Conservation (phyloP, 2,329 filamentous ascomycete species). For the Trichoderma sp. region DNA sequence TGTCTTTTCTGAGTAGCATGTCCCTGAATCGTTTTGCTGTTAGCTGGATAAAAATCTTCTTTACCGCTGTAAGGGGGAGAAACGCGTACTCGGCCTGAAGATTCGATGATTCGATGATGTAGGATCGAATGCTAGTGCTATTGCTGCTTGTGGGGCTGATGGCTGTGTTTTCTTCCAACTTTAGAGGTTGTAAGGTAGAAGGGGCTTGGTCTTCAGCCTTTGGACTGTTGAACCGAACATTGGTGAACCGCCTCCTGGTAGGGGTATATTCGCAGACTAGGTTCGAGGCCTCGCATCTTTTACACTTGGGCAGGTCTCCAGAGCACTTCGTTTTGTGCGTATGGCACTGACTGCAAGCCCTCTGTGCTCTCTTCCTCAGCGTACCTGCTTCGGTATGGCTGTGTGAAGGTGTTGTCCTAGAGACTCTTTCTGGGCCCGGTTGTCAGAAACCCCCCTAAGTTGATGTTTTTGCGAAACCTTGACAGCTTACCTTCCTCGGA, state of each 20-base stretch:
- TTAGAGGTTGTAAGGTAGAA: conserved; percentile 10
- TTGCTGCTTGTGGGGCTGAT: conserved; percentile 24
- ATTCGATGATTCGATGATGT: conserved; percentile 26
- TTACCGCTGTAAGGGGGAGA: not conserved
- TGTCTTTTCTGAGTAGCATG: conserved; percentile 33
- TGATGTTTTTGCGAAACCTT: not conserved
- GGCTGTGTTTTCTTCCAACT: conserved; percentile 20
- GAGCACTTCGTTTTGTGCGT: conserved; percentile 44
- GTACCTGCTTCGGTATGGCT: conserved; percentile 44
- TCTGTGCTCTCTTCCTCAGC: conserved; percentile 39
- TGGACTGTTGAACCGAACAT: conserved; percentile 28
- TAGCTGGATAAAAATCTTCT: not conserved
- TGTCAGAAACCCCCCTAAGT: not conserved
- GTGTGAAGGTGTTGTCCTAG: conserved; percentile 39
- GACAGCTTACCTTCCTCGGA: conserved; percentile 25
- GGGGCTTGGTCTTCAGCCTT: conserved; percentile 9
- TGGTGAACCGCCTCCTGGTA: conserved; percentile 38
- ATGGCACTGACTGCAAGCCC: conserved; percentile 43
- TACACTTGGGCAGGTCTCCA: conserved; percentile 39
- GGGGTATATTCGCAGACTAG: conserved; percentile 41
- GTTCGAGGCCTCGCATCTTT: conserved; percentile 35
- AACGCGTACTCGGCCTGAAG: conserved; percentile 31
- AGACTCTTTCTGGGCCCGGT: conserved; percentile 29
- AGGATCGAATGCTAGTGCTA: conserved; percentile 20
- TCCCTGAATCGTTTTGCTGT: conserved; percentile 26